Base-by-base conservation (phyloP, 2,329 filamentous ascomycete genomes). In the Alternaria consortialis region DNA sequence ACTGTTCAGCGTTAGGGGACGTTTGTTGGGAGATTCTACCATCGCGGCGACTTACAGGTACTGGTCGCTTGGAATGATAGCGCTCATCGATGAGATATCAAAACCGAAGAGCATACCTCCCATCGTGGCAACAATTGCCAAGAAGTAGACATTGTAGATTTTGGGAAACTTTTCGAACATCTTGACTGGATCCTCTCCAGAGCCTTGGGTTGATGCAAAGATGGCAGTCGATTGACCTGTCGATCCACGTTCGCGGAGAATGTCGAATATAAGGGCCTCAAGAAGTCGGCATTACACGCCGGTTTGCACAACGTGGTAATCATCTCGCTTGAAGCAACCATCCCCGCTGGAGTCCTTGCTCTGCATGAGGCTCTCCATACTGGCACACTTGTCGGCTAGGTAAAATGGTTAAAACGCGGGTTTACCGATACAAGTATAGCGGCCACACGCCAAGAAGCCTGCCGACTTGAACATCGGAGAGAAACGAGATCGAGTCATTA, bases 31-130 rank as follows among this genome's bases (percentile, higher is more conserved):
- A 37, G 7, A 25, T 12, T 47, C 13, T 17, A 25, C 17, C 4
- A 17, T 29, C 8, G 17, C 7, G 1, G 31, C n/a, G 15, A 68
- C 52, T 15, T 74, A 58, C 54, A 62, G 71, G 23, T 79, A 60
- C 17, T 60, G 60, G 12, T 51, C 31, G 17, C 40, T 56, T 48
- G 52, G 36, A 39, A 60, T 60, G 29, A 81, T 80, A 12, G 80
- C 80, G 56, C 86, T 88, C 90, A 93, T 92, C 40, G 88, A 91
- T 56, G 86, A 87, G 71, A 93, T 92, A 79, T 93, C 91, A 75
- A 93, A 93, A 69, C 91, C 91, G 71, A 93, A 93, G 20, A 93
- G 82, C 31, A 86, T 87, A 74, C 90, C 90, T 67, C 90, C 90
- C 81, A 84, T 83, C 61, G 86, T 83, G 75, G 86, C 82, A 73